Evolutionary conservation across 441 rosid species (phyloP), one percentile per base, ranked within the genome.

Genomic region (Kokia cookei): DNA sequence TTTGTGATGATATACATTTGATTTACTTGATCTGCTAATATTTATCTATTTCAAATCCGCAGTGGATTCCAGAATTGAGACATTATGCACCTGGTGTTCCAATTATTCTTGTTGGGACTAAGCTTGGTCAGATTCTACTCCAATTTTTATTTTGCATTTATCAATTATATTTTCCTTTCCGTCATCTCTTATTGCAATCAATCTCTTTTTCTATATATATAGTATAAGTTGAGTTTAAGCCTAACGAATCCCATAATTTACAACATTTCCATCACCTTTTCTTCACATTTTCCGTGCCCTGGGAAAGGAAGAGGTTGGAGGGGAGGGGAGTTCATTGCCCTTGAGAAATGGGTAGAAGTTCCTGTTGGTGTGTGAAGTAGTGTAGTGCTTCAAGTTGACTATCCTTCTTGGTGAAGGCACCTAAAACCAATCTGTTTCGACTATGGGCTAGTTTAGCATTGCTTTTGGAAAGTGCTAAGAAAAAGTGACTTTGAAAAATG

Each of bases 11-110:
- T 12, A 65, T 68, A 71, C 72, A 66, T 59, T 61, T 37, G n/a
- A 42, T 47, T 63, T 43, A 3, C 19, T n/a, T 54, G 57, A 61
- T 62, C 37, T 76, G 65, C 82, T 83, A 74, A 80, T 75, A 55
- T 71, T 60, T 47, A 12, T 24, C 14, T 27, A n/a, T 79, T 78
- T 81, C 45, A 59, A 32, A 72, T 71, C 67, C 43, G 17, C 80
- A 93, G 98, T 93, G 98, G 98, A 86, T 91, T 85, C 98, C 98
- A 79, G 98, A 93, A 71, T 84, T 93, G 86, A 86, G 92, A 87
- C 97, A 91, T 78, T 93, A 90, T 84, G 97, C 97, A n/a, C 97
- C 98, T 47, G 96, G 94, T 65, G 89, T 91, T 79, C 98, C 98
- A 40, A 83, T 93, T 73, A 85, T 93, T 78, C 98, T 93, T 63